Percentiles rank a stretch among this genome's conserved stretches.
Conservation (phyloP, 306 rosid genomes). For the Alnus rubra region DNA sequence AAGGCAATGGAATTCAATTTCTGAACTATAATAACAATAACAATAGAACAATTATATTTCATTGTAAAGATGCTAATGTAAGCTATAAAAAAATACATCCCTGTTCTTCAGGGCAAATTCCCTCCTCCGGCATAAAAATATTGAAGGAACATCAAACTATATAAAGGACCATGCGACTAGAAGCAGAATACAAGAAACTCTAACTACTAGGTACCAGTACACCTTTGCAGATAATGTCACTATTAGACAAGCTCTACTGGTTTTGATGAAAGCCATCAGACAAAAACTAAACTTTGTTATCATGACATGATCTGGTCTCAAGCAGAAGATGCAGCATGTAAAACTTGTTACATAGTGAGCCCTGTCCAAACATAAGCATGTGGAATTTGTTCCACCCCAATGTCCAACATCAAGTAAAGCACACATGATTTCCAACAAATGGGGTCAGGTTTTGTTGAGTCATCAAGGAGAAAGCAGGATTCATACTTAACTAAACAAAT, state of each 20-base stretch:
- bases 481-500: background rate
- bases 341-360: background rate
- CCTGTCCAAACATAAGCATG: background rate
- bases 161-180: background rate
- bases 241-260: no score
- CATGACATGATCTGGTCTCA: background rate
- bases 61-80: background rate
- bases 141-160: background rate
- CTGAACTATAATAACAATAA: background rate
- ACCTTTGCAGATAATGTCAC: no score
- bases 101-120: background rate
- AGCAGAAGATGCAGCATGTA: background rate
- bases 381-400: background rate
- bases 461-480: background rate
- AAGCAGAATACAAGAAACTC: no score
- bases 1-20: conserved; percentile 16
- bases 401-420: background rate
- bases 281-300: no score
- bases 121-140: background rate
- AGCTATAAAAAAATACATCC: no score
- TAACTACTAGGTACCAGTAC: no score
- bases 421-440: background rate
- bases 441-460: background rate
- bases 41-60: background rate
- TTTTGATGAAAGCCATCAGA: no score